Evolutionary conservation across 2,329 filamentous ascomycete genomes (phyloP).

Genomic region (Amphichorda felina): DNA sequence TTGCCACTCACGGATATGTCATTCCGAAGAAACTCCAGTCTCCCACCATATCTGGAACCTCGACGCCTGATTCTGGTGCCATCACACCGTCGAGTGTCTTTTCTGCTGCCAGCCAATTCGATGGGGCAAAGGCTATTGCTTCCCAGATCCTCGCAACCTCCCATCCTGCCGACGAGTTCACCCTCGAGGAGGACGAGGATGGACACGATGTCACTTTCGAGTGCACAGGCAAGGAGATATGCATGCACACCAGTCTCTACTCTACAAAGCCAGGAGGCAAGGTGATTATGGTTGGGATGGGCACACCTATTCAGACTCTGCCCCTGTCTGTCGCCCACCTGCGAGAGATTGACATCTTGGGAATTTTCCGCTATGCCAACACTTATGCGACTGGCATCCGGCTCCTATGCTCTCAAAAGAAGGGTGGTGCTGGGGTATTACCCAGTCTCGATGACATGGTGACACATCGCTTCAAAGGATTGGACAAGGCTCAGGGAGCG

Average conservation of each 20-base stretch:
- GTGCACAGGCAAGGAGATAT: slow-evolving; percentile 65
- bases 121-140: slow-evolving; percentile 36
- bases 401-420: slow-evolving; percentile 36
- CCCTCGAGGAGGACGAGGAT: slow-evolving; percentile 46
- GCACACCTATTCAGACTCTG: slow-evolving; percentile 62
- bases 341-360: slow-evolving; percentile 67
- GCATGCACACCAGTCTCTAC: slow-evolving; percentile 65
- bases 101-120: slow-evolving; percentile 34
- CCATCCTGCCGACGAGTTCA: slow-evolving; percentile 11
- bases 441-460: slow-evolving; percentile 59
- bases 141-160: slow-evolving; percentile 33
- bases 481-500: slow-evolving; percentile 48
- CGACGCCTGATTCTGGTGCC: slow-evolving; percentile 26
- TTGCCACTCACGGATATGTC: slow-evolving; percentile 47
- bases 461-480: slow-evolving; percentile 59
- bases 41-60: slow-evolving; percentile 33
- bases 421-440: slow-evolving; percentile 29
- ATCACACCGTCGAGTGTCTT: slow-evolving; percentile 33
- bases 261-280: slow-evolving; percentile 59
- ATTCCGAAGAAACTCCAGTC: slow-evolving; percentile 33
- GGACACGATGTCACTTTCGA: slow-evolving; percentile 64
- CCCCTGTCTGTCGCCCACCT: slow-evolving; percentile 62
- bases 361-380: slow-evolving; percentile 67
- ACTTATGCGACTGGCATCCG: slow-evolving; percentile 62
- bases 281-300: slow-evolving; percentile 70